Conservation (phyloP, 345 rosid genomes). For the Syzygium jambos region DNA sequence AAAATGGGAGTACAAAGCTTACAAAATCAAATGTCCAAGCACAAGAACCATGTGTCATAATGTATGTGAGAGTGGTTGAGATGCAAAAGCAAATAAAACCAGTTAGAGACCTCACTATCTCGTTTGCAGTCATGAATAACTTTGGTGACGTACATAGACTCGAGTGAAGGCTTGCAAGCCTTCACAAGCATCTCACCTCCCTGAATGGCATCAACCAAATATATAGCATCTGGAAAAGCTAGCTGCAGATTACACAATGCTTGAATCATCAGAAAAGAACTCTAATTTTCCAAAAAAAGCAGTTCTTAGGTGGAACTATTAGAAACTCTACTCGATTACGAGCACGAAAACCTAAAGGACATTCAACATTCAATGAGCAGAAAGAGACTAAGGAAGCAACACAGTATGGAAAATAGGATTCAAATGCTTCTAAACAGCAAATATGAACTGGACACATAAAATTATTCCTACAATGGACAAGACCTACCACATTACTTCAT, state of each 20-base stretch:
- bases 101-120: constrained; percentile 86
- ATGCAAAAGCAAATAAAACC: constrained; percentile 11
- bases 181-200: constrained; percentile 68
- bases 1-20: constrained; percentile 87
- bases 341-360: background rate
- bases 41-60: background rate
- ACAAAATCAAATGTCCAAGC: constrained; percentile 6
- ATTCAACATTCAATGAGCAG: background rate
- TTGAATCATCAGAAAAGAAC: background rate
- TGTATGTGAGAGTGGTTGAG: constrained; percentile 1
- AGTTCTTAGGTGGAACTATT: background rate
- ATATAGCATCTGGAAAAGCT: constrained; percentile 85
- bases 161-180: constrained; percentile 96
- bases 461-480: background rate
- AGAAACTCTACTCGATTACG: background rate
- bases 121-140: constrained; percentile 99
- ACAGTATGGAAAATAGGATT: background rate
- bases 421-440: background rate
- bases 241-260: constrained; percentile 45
- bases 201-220: constrained; percentile 69
- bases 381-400: background rate
- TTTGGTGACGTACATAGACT: constrained; percentile 79
- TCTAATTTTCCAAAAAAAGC: background rate
- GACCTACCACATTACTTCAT: background rate
- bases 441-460: background rate